Conservation (phyloP, 2,329 filamentous ascomycete species). For the Colletotrichum navitas region DNA sequence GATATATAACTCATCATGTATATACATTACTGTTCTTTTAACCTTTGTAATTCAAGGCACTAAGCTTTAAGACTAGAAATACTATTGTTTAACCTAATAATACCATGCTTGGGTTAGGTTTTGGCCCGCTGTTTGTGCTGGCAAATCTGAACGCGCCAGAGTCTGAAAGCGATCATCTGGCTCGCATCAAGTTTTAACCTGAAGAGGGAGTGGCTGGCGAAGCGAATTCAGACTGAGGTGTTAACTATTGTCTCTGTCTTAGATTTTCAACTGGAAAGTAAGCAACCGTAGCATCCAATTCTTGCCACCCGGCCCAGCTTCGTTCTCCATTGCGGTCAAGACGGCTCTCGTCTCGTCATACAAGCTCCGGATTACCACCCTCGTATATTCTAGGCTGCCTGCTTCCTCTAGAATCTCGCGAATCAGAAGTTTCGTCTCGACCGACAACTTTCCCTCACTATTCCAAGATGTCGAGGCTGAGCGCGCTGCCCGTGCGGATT, state of each 20-base stretch:
- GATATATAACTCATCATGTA: too few relatives aligned
- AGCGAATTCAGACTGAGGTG: too few relatives aligned
- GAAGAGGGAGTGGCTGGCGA: too few relatives aligned
- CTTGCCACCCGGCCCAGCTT: conserved; percentile 11
- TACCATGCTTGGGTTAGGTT: too few relatives aligned
- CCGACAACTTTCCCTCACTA: background rate
- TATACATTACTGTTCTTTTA: too few relatives aligned
- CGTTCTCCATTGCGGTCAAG: conserved; percentile 8
- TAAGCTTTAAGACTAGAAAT: too few relatives aligned
- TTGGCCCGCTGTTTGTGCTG: too few relatives aligned
- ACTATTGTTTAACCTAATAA: too few relatives aligned
- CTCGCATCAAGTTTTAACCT: too few relatives aligned
- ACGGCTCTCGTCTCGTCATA: conserved; percentile 9
- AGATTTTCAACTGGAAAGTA: conserved; percentile 22
- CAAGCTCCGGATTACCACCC: background rate
- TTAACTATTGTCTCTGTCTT: background rate
- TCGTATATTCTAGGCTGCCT: background rate
- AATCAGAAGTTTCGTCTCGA: background rate
- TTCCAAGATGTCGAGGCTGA: background rate
- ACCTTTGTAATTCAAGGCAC: too few relatives aligned
- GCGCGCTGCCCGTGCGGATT: conserved; percentile 9
- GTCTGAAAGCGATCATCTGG: too few relatives aligned
- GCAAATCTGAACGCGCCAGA: too few relatives aligned
- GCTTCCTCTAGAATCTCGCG: background rate
- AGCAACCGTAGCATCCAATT: conserved; percentile 26